Percentiles rank a stretch among this genome's conserved stretches.
Conservation (phyloP, 768 basidiomycete species). For the Paxillus involutus region DNA sequence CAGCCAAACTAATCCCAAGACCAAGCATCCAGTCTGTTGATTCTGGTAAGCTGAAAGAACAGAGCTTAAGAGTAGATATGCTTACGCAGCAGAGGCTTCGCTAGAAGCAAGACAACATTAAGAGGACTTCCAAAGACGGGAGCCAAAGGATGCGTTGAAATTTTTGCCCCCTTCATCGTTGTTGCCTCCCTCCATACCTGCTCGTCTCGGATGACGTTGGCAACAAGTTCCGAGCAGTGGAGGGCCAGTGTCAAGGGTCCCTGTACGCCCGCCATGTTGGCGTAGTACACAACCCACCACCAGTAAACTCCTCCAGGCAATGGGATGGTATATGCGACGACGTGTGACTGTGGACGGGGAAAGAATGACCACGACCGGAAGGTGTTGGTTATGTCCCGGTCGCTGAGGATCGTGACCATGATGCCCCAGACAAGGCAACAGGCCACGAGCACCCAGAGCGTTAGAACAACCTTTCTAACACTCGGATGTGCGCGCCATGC, state of each 20-base stretch:
- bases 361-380: slow-evolving; percentile 27
- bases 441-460: slow-evolving; percentile 23
- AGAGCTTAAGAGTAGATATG: background rate
- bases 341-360: slow-evolving; percentile 16
- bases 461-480: slow-evolving; percentile 20
- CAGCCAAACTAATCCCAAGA: slow-evolving; percentile 21
- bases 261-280: slow-evolving; percentile 25
- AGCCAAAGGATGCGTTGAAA: slow-evolving; percentile 20
- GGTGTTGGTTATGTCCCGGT: slow-evolving; percentile 1
- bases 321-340: slow-evolving; percentile 23
- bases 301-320: slow-evolving; percentile 13
- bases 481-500: slow-evolving; percentile 28
- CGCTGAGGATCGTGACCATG: slow-evolving; percentile 3
- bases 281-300: slow-evolving; percentile 26
- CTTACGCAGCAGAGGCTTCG: slow-evolving; percentile 29
- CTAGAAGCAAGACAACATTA: slow-evolving; percentile 13
- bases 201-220: slow-evolving; percentile 31
- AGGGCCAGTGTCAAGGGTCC: slow-evolving; percentile 29
- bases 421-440: slow-evolving; percentile 24
- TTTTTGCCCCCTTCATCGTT: slow-evolving; percentile 10
- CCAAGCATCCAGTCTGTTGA: slow-evolving; percentile 33
- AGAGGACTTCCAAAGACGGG: slow-evolving; percentile 19
- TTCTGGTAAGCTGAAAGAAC: background rate
- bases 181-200: slow-evolving; percentile 25
- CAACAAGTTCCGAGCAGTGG: slow-evolving; percentile 28